Percentiles rank a stretch among this genome's conserved stretches.
phyloP scores from a whole-genome alignment of 2,329 filamentous ascomycete genomes.

The Arthrobotrys sphaeroides region DNA sequence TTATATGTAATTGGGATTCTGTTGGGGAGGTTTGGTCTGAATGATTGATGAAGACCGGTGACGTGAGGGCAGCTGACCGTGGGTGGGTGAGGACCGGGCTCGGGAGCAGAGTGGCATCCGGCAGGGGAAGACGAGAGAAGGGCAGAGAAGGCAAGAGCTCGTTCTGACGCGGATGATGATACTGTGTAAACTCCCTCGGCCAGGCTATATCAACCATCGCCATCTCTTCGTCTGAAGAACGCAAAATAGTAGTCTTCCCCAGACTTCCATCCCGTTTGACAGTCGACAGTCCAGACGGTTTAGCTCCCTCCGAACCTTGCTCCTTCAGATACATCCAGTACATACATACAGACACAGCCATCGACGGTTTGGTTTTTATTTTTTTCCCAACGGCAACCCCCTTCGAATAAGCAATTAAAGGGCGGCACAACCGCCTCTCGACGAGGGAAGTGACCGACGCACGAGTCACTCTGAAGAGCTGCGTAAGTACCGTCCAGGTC shows the following conservation, averaged over 20 bases:
- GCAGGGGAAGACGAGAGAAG: not conserved
- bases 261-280: not conserved
- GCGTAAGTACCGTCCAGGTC: constrained; percentile 21
- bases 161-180: constrained; percentile 3
- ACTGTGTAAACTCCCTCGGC: constrained; percentile 15
- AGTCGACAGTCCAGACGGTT: not conserved
- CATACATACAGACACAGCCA: not conserved
- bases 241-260: not conserved
- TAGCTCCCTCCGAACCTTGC: not conserved
- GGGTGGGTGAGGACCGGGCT: constrained; percentile 13
- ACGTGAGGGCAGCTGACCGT: constrained; percentile 19
- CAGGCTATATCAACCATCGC: constrained; percentile 3
- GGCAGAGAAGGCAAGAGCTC: not conserved
- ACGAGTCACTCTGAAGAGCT: not conserved
- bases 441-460: constrained; percentile 39
- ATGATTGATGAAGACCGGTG: too few species aligned
- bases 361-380: not conserved
- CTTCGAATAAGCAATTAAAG: constrained; percentile 39
- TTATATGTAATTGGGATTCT: not conserved
- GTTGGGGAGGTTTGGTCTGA: too few species aligned
- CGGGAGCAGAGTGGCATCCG: not conserved
- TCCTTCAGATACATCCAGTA: not conserved
- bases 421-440: constrained; percentile 36
- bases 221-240: not conserved
- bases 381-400: constrained; percentile 24